Evolutionary conservation across 2,329 filamentous ascomycete genomes (phyloP).

Genomic region (Aspergillus thermomutatus): DNA sequence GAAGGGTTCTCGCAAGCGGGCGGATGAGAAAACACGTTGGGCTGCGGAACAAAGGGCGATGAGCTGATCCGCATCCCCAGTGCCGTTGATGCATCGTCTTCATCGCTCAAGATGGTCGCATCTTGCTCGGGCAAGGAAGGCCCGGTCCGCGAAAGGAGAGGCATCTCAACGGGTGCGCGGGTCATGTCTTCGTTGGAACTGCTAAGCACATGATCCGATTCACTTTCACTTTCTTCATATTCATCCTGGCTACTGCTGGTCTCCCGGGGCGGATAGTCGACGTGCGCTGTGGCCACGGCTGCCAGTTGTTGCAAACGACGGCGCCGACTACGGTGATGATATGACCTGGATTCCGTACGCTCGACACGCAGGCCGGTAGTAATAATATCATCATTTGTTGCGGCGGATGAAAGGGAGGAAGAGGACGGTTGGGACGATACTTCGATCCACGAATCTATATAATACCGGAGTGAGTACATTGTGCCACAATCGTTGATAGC

Average conservation of each 20-base stretch:
- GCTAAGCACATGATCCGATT: conserved; percentile 70
- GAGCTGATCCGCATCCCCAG: conserved; percentile 62
- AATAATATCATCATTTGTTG: conserved; percentile 75
- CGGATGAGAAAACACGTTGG: conserved; percentile 88
- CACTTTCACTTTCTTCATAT: conserved; percentile 89
- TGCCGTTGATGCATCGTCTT: conserved; percentile 78
- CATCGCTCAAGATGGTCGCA: conserved; percentile 43
- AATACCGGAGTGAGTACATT: conserved; percentile 46
- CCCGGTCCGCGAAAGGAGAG: conserved; percentile 21
- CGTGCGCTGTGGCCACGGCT: conserved; percentile 38
- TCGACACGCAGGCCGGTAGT: conserved; percentile 81
- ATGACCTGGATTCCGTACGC: conserved; percentile 48
- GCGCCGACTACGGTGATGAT: conserved; percentile 58
- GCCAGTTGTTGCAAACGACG: conserved; percentile 35
- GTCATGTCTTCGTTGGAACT: conserved; percentile 60
- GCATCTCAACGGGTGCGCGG: conserved; percentile 20
- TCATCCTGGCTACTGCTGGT: conserved; percentile 80
- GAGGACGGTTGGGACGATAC: conserved; percentile 90
- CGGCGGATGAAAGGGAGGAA: conserved; percentile 78
- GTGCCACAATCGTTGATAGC: conserved; percentile 4
- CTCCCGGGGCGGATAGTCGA: conserved; percentile 43
- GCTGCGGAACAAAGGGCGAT: conserved; percentile 72
- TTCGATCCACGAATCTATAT: conserved; percentile 91
- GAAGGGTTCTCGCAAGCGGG: conserved; percentile 52
- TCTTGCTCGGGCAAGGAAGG: conserved; percentile 27